phyloP scores from a whole-genome alignment of 768 basidiomycete genomes.

The Boletus barrowsii region DNA sequence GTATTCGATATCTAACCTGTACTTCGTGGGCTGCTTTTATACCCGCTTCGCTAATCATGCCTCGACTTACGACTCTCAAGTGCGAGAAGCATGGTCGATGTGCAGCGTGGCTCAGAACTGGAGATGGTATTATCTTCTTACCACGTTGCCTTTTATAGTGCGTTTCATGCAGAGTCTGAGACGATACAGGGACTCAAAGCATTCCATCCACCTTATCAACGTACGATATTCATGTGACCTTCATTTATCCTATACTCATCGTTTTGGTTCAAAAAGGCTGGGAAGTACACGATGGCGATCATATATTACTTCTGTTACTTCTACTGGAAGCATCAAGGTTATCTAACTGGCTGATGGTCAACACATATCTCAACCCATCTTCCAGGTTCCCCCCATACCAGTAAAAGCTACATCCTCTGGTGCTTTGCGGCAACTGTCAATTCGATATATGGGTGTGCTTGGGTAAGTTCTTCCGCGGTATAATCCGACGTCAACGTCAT shows the following conservation, averaged over 20 bases:
- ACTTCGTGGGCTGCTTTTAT: slow-evolving; percentile 75
- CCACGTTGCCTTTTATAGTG: slow-evolving; percentile 62
- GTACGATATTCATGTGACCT: slow-evolving; percentile 39
- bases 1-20: slow-evolving; percentile 72
- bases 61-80: slow-evolving; percentile 25
- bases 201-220: slow-evolving; percentile 81
- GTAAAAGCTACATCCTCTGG: slow-evolving; percentile 65
- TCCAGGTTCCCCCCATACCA: slow-evolving; percentile 35
- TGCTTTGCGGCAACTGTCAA: slow-evolving; percentile 60
- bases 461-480: slow-evolving; percentile 51
- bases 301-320: slow-evolving; percentile 65
- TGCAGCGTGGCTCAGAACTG: slow-evolving; percentile 49
- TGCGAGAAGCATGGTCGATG: slow-evolving; percentile 44
- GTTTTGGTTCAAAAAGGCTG: slow-evolving; percentile 52
- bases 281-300: slow-evolving; percentile 76
- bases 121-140: slow-evolving; percentile 59
- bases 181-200: slow-evolving; percentile 77
- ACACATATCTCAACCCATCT: background rate
- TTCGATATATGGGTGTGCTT: slow-evolving; percentile 69
- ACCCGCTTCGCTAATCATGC: slow-evolving; percentile 14
- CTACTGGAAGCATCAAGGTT: slow-evolving; percentile 71
- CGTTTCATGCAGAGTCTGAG: slow-evolving; percentile 85
- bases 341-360: background rate
- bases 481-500: background rate
- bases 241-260: background rate